phyloP scores from a whole-genome alignment of 2,329 filamentous ascomycete species.

The Penicillium sp. region DNA sequence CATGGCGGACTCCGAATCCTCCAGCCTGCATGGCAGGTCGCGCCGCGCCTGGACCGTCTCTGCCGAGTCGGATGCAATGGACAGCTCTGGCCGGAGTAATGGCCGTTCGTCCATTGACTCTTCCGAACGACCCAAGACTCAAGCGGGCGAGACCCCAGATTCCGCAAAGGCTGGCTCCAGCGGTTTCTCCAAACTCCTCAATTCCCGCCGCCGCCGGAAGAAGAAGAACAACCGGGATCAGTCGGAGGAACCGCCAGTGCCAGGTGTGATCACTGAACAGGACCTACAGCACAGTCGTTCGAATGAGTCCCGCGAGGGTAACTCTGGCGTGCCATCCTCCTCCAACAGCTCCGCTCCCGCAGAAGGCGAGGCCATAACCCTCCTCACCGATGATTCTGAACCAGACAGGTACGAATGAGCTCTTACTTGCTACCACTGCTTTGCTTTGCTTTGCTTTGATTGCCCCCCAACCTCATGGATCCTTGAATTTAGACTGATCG shows the following conservation, averaged over 20 bases:
- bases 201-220: conserved; percentile 49
- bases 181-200: conserved; percentile 58
- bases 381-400: conserved; percentile 44
- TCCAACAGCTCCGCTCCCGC: conserved; percentile 24
- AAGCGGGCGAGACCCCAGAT: conserved; percentile 42
- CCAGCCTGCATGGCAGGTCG: conserved; percentile 41
- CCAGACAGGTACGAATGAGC: conserved; percentile 42
- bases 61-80: conserved; percentile 37
- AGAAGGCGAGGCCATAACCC: conserved; percentile 30
- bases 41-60: conserved; percentile 44
- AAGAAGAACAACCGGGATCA: conserved; percentile 38
- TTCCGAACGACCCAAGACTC: conserved; percentile 42
- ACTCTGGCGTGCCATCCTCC: conserved; percentile 27
- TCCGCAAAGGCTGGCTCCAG: conserved; percentile 44
- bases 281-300: conserved; percentile 28
- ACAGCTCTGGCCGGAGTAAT: conserved; percentile 38
- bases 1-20: conserved; percentile 43
- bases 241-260: conserved; percentile 28
- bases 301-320: conserved; percentile 31
- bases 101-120: conserved; percentile 45
- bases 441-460: no score
- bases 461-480: no score
- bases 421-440: not conserved
- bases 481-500: not conserved
- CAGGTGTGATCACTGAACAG: conserved; percentile 25